Evolutionary conservation across 768 basidiomycete genomes (phyloP).

Genomic region (Gelatoporia subvermispora): DNA sequence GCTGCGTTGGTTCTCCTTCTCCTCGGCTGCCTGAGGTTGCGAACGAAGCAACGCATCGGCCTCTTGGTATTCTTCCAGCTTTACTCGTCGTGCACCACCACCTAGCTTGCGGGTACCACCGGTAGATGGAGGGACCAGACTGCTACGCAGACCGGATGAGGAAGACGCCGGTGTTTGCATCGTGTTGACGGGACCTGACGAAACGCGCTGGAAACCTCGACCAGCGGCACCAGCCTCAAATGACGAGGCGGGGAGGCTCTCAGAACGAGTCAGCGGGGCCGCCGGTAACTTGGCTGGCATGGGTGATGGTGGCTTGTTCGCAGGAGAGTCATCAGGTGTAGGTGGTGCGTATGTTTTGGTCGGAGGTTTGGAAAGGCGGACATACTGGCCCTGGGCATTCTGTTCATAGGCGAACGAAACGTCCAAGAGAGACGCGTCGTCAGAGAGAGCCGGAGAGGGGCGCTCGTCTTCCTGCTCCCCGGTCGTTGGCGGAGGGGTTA

Average conservation of each 20-base stretch:
- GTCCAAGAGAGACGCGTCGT: conserved; percentile 58
- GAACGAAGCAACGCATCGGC: conserved; percentile 25
- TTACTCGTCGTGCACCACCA: conserved; percentile 22
- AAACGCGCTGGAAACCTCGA: conserved; percentile 62
- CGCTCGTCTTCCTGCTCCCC: conserved; percentile 8
- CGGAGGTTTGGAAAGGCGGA: conserved; percentile 54
- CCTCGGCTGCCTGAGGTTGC: conserved; percentile 29
- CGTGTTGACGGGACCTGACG: conserved; percentile 47
- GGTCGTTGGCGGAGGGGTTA: conserved; percentile 11
- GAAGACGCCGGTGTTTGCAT: conserved; percentile 25
- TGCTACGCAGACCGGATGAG: conserved; percentile 23
- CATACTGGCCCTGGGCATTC: conserved; percentile 49
- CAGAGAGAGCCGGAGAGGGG: conserved; percentile 35
- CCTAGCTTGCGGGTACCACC: conserved; percentile 17
- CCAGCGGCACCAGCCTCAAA: conserved; percentile 25
- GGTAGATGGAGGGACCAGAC: conserved; percentile 8
- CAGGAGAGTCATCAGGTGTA: conserved; percentile 34
- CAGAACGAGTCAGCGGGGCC: conserved; percentile 56
- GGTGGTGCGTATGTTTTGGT: conserved; percentile 40
- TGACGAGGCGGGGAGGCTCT: conserved; percentile 45
- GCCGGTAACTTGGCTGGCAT: conserved; percentile 19
- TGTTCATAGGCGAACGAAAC: conserved; percentile 63
- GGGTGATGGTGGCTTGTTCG: conserved; percentile 8
- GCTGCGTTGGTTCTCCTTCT: conserved; percentile 33
- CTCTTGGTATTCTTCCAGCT: conserved; percentile 23